These are phyloP conservation scores for Verticillium albo-atrum DNA, from an alignment of 2,329 filamentous ascomycete genomes.

Conservation along the genomic window DNA sequence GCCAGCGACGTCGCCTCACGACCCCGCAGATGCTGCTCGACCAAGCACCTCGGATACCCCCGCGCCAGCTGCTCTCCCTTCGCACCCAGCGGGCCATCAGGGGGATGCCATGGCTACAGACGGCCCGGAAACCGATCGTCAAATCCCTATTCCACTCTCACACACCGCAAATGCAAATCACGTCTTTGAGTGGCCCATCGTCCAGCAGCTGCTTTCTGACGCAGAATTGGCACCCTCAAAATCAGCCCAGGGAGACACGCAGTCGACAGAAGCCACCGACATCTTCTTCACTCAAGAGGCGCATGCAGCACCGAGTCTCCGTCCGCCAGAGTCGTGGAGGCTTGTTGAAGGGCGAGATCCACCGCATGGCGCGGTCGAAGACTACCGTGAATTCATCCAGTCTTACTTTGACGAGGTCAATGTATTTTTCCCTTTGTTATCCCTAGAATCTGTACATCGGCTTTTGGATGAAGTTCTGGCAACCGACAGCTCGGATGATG, in stretches of 20 bases:
- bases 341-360: constrained; percentile 6
- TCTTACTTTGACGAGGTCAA: constrained; percentile 20
- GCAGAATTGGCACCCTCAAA: neutral
- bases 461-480: constrained; percentile 1
- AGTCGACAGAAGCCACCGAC: constrained; percentile 8
- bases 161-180: constrained; percentile 19
- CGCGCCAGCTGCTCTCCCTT: neutral
- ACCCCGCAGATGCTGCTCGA: neutral
- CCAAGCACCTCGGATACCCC: neutral
- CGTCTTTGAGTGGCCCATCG: constrained; percentile 16
- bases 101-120: neutral
- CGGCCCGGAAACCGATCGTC: neutral
- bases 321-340: constrained; percentile 10
- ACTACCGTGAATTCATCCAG: constrained; percentile 7
- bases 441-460: neutral
- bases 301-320: neutral
- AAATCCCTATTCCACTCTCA: constrained; percentile 13
- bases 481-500: neutral
- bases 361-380: neutral
- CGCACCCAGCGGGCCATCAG: neutral
- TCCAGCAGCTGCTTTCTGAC: constrained; percentile 11
- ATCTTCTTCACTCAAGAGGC: constrained; percentile 5
- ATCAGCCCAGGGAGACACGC: neutral
- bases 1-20: neutral
- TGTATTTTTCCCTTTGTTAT: constrained; percentile 15